phyloP scores from a whole-genome alignment of 352 stramenopile genomes.

The Phytopythium montanum region DNA sequence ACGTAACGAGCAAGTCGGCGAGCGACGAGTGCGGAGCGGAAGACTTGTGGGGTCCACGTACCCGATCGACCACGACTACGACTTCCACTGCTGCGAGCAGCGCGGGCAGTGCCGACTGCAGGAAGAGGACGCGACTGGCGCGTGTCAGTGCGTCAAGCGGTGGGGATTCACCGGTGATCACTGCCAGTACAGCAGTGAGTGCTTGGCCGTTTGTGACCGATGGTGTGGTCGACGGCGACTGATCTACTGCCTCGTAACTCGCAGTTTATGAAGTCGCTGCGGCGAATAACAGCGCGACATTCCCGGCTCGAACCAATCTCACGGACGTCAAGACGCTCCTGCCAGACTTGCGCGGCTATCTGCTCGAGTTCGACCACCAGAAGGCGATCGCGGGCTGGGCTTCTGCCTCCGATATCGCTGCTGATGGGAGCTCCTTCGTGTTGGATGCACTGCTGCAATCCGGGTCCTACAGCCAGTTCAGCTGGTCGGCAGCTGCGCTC shows the following conservation, averaged over 20 bases:
- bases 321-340: constrained; percentile 25
- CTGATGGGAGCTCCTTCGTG: constrained; percentile 10
- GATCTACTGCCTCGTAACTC: background rate
- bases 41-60: constrained; percentile 57
- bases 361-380: constrained; percentile 40
- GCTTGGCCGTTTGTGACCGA: constrained; percentile 5
- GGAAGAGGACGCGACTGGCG: constrained; percentile 58
- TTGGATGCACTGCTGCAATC: constrained; percentile 22
- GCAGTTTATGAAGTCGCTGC: constrained; percentile 60
- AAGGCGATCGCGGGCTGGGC: constrained; percentile 15
- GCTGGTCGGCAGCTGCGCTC: constrained; percentile 30
- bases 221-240: background rate
- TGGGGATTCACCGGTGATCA: constrained; percentile 70
- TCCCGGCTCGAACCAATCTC: constrained; percentile 35
- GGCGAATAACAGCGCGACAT: constrained; percentile 36
- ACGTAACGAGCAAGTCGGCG: constrained; percentile 50
- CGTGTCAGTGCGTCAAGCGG: constrained; percentile 56
- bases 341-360: constrained; percentile 44
- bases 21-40: constrained; percentile 57
- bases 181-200: constrained; percentile 52
- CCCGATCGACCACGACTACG: constrained; percentile 70
- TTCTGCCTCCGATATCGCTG: background rate
- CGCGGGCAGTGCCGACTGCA: constrained; percentile 35
- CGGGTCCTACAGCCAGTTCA: constrained; percentile 43
- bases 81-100: constrained; percentile 65